These are phyloP conservation scores for Saccharomyces pastorianus DNA, from an alignment of 1,139 yeast genomes.

Conservation along the genomic window DNA sequence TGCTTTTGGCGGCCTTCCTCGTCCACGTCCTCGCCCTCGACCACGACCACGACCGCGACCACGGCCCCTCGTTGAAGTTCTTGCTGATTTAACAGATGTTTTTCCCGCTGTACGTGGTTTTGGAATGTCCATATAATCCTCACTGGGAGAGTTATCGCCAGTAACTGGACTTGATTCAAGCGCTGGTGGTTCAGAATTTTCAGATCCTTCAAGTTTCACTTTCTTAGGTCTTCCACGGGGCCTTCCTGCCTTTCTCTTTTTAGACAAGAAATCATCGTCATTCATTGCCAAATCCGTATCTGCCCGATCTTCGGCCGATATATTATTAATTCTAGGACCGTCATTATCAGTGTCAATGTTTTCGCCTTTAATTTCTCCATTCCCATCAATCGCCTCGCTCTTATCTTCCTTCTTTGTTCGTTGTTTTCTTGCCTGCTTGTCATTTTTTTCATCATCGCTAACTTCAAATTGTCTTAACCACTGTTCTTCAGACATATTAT, in stretches of 20 bases:
- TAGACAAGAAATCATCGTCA: conserved; percentile 17
- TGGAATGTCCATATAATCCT: background rate
- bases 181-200: conserved; percentile 3
- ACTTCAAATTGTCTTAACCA: conserved; percentile 59
- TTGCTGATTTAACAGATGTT: conserved; percentile 23
- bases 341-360: background rate
- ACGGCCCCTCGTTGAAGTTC: conserved; percentile 19
- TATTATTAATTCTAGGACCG: background rate
- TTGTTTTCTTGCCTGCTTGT: conserved; percentile 9
- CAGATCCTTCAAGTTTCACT: conserved; percentile 12
- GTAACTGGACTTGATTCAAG: conserved; percentile 1
- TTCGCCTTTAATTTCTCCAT: background rate
- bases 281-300: conserved; percentile 13
- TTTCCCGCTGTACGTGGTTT: conserved; percentile 16
- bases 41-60: conserved; percentile 27
- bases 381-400: conserved; percentile 1
- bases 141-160: background rate
- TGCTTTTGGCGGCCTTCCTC: conserved; percentile 20
- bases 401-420: background rate
- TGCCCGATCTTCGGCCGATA: background rate
- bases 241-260: conserved; percentile 15
- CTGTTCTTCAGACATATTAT: conserved; percentile 67
- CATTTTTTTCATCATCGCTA: conserved; percentile 29
- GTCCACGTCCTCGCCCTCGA: conserved; percentile 14
- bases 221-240: conserved; percentile 18